Evolutionary conservation across 2,329 filamentous ascomycete genomes (phyloP).

Genomic region (Alternaria brassicicola): DNA sequence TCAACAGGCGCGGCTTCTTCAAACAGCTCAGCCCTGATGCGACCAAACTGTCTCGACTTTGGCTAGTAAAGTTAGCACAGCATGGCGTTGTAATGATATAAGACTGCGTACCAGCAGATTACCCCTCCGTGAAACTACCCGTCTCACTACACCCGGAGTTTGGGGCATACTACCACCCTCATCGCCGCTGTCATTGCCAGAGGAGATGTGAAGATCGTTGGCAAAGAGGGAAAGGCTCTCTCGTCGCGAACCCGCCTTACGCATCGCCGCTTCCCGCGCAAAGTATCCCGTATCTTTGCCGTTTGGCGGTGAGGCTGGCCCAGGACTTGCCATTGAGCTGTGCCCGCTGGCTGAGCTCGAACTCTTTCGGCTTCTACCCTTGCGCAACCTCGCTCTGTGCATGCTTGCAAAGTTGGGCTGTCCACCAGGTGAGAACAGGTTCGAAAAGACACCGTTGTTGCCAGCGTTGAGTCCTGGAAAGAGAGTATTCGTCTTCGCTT

Average conservation of each 20-base stretch:
- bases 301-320: slow-evolving; percentile 78
- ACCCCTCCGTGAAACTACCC: slow-evolving; percentile 82
- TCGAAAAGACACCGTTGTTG: slow-evolving; percentile 68
- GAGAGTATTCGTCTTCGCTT: slow-evolving; percentile 65
- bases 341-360: slow-evolving; percentile 73
- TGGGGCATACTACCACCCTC: slow-evolving; percentile 57
- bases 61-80: slow-evolving; percentile 62
- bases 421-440: slow-evolving; percentile 68
- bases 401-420: slow-evolving; percentile 82
- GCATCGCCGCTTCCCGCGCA: slow-evolving; percentile 56
- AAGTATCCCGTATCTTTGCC: slow-evolving; percentile 63
- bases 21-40: slow-evolving; percentile 85
- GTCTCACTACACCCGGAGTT: slow-evolving; percentile 77
- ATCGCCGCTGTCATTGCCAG: slow-evolving; percentile 80
- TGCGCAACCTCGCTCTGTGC: slow-evolving; percentile 64
- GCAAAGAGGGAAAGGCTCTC: slow-evolving; percentile 92
- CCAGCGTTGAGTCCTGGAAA: slow-evolving; percentile 44
- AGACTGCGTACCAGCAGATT: slow-evolving; percentile 76
- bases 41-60: slow-evolving; percentile 94
- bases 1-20: slow-evolving; percentile 90
- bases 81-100: accelerated
- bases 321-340: slow-evolving; percentile 70
- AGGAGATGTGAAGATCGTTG: slow-evolving; percentile 81
- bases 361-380: slow-evolving; percentile 67
- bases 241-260: slow-evolving; percentile 65